phyloP scores from a whole-genome alignment of 331 rosid species.

The Dryas integrifolia region DNA sequence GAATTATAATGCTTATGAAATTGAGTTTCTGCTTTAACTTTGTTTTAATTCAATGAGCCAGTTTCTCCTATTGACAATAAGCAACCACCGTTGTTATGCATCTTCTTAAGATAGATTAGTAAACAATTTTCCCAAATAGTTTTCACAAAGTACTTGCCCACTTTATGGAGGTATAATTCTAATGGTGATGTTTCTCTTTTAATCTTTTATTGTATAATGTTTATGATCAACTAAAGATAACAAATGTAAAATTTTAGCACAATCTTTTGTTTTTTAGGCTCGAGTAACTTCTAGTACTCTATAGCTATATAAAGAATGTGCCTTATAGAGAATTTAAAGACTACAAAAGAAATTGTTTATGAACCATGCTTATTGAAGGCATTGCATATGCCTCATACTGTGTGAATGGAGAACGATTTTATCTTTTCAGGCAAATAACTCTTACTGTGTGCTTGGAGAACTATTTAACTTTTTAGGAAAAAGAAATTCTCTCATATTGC shows the following conservation, averaged over 20 bases:
- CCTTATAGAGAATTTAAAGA: not conserved
- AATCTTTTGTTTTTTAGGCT: not conserved
- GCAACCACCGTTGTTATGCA: not conserved
- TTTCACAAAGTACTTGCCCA: not conserved
- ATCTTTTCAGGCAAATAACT: not conserved
- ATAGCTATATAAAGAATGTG: not conserved
- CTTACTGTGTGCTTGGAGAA: not conserved
- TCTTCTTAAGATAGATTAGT: not conserved
- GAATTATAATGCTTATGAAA: not conserved
- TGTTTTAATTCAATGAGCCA: not conserved
- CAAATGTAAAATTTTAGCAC: not conserved
- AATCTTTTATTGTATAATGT: not conserved
- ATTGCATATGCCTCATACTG: not conserved
- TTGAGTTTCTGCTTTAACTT: conserved; percentile 1
- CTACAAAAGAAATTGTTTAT: not conserved
- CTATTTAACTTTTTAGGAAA: not conserved
- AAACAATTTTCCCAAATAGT: not conserved
- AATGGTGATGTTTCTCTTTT: not conserved
- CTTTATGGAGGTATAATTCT: conserved; percentile 4
- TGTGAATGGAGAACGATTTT: not conserved
- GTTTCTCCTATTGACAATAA: not conserved
- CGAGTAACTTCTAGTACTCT: not conserved
- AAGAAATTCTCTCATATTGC: not conserved
- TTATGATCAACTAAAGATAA: not conserved
- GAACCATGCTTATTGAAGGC: not conserved